Conservation (phyloP, 305 asterid species). For the Solanum hybrid region DNA sequence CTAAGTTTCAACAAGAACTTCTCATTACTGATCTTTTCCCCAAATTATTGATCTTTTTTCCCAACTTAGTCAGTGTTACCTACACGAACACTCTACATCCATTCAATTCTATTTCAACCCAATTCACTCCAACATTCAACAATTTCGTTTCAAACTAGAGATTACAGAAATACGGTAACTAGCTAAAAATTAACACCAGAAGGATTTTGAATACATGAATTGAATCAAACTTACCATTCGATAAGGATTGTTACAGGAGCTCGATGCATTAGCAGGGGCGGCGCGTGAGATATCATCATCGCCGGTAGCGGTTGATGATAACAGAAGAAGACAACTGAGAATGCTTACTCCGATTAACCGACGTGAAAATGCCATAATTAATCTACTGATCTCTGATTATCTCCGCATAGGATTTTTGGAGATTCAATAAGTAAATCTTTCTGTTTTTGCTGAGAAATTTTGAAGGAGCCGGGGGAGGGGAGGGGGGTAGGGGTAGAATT, state of each 20-base stretch:
- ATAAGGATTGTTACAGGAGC: conserved; percentile 21
- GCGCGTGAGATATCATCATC: conserved; percentile 17
- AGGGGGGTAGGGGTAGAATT: not conserved
- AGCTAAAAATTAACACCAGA: not conserved
- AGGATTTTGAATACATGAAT: not conserved
- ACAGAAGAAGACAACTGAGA: not conserved
- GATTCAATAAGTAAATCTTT: not conserved
- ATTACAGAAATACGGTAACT: not conserved
- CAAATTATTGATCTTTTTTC: not conserved
- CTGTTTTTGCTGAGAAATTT: not conserved
- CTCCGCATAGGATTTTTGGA: not conserved
- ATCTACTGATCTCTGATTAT: not conserved
- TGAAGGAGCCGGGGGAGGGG: not conserved
- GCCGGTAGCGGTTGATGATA: conserved; percentile 8
- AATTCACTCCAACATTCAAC: not conserved
- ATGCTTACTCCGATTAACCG: conserved; percentile 7
- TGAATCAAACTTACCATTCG: conserved; percentile 8
- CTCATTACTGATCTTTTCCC: not conserved
- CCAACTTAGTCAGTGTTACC: not conserved
- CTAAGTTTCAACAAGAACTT: not conserved
- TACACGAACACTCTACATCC: not conserved
- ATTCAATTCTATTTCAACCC: not conserved
- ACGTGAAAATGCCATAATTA: not conserved
- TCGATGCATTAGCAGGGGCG: conserved; percentile 7
- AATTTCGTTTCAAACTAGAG: not conserved